Conservation (phyloP, 176 grass and related monocot species). For the Thinopyrum elongatum region DNA sequence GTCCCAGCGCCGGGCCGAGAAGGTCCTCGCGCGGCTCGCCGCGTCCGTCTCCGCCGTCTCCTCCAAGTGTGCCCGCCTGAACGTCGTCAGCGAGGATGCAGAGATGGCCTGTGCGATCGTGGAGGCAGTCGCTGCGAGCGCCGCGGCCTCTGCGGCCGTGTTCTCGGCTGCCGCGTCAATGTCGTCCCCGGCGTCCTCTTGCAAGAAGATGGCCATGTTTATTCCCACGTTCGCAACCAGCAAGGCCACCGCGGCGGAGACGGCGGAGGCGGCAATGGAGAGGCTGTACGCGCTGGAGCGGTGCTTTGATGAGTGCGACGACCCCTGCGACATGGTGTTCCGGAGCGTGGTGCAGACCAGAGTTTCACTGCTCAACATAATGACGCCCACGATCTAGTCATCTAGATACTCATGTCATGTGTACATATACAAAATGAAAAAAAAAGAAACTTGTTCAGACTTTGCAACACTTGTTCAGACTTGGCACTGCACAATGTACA, state of each 20-base stretch:
- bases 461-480: too few species aligned
- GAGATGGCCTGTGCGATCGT: conserved; percentile 26
- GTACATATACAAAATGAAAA: neutral
- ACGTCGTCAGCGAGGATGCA: neutral
- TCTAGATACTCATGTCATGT: neutral
- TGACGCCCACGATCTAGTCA: conserved; percentile 38
- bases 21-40: conserved; percentile 28
- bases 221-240: neutral
- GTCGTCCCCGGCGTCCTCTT: neutral
- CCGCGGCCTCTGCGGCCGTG: conserved; percentile 20
- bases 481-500: too few species aligned
- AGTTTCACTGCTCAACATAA: conserved; percentile 58
- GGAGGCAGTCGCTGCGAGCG: conserved; percentile 14
- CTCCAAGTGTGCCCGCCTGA: conserved; percentile 2
- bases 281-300: conserved; percentile 24
- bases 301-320: conserved; percentile 31
- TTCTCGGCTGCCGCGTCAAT: neutral
- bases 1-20: conserved; percentile 31
- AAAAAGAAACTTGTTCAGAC: neutral
- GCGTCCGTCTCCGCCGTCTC: neutral
- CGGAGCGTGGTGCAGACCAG: conserved; percentile 35
- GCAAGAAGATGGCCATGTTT: neutral
- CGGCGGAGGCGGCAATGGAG: neutral
- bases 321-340: conserved; percentile 37
- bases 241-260: conserved; percentile 4